phyloP scores from a whole-genome alignment of 768 basidiomycete genomes.

The Peribolospora baueri region DNA sequence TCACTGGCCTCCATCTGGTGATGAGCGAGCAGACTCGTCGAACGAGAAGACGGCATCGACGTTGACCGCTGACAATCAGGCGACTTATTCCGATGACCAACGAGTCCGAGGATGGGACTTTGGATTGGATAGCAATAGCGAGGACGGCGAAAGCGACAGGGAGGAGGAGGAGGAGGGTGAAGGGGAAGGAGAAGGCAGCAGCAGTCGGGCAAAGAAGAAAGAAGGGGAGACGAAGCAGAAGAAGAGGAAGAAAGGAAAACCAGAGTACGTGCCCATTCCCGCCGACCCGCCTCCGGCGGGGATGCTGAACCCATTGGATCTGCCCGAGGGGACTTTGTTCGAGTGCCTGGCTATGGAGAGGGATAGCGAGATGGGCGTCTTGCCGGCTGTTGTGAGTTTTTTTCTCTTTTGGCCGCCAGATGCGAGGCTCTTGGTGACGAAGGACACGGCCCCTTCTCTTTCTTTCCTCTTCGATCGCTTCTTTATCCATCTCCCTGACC shows the following conservation, averaged over 20 bases:
- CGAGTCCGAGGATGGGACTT: not conserved
- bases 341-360: slow-evolving; percentile 7
- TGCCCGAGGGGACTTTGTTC: slow-evolving; percentile 9
- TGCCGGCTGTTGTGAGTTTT: slow-evolving; percentile 6
- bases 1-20: not conserved
- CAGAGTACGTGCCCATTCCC: slow-evolving; percentile 8
- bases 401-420: no score
- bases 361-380: slow-evolving; percentile 4
- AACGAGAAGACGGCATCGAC: not conserved
- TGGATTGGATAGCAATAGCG: not conserved
- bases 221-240: slow-evolving; percentile 5
- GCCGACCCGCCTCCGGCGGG: slow-evolving; percentile 18
- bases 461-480: no score
- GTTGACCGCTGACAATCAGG: not conserved
- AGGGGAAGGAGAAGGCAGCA: not conserved
- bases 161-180: not conserved
- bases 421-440: no score
- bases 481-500: no score
- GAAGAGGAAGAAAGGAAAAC: slow-evolving; percentile 9
- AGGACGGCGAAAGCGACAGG: not conserved
- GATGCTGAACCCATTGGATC: slow-evolving; percentile 12
- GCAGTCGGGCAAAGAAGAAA: not conserved
- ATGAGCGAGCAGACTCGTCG: not conserved
- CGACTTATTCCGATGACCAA: not conserved
- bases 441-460: no score